phyloP scores from a whole-genome alignment of 1,284 basidiomycete species.

The Fomes fomentarius region DNA sequence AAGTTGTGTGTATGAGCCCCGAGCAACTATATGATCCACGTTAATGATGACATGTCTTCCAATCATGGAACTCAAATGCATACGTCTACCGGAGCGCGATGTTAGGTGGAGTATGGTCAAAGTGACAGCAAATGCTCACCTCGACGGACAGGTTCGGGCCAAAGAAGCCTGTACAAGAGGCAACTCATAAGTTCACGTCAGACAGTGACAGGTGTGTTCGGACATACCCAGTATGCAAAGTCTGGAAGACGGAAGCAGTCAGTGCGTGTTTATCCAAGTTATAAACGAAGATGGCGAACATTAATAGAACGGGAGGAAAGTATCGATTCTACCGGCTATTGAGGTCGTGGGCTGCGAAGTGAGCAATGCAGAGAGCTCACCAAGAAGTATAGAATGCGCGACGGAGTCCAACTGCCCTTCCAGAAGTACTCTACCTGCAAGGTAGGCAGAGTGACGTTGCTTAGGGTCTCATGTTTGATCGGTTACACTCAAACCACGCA shows the following conservation, averaged over 20 bases:
- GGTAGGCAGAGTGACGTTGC: no score
- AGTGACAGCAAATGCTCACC: constrained; percentile 1
- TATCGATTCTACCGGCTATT: constrained; percentile 35
- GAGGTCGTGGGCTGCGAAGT: no score
- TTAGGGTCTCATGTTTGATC: no score
- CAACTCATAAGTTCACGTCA: no score
- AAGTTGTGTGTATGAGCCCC: constrained; percentile 15
- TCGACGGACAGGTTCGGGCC: constrained; percentile 8
- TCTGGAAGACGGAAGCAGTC: no score
- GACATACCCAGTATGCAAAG: no score
- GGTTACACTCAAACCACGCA: no score
- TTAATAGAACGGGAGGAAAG: constrained; percentile 20
- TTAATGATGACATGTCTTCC: neutral
- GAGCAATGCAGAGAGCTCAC: constrained; percentile 24
- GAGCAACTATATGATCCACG: constrained; percentile 18
- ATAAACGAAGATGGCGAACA: constrained; percentile 20
- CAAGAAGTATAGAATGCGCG: constrained; percentile 30
- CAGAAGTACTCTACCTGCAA: constrained; percentile 32
- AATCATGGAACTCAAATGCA: neutral
- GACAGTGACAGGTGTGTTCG: no score
- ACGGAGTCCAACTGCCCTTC: constrained; percentile 29
- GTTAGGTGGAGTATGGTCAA: neutral
- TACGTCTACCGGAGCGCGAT: neutral
- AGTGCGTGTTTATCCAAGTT: neutral
- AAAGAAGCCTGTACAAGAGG: constrained; percentile 1